A percentile compares a stretch with the other conserved stretches of the same genome.
Evolutionary conservation across 495 filamentous ascomycete species (phyloP).

Genomic region (Mytilinidion resinicola): DNA sequence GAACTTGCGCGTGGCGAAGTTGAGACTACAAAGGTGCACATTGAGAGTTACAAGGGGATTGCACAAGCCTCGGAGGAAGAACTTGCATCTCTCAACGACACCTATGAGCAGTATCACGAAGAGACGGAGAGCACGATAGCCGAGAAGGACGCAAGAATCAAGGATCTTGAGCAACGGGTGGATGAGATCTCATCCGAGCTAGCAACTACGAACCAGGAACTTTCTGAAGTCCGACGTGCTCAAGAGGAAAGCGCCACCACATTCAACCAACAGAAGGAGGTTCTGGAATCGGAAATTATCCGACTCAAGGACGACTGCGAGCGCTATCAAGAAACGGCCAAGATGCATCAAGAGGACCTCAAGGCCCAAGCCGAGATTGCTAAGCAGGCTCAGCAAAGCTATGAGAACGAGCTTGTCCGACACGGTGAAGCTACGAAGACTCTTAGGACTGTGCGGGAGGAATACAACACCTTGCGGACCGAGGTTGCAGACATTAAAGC

Average conservation of each 20-base stretch:
- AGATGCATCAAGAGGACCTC: conserved; percentile 80
- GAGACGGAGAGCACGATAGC: conserved; percentile 69
- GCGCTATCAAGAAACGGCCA: conserved; percentile 64
- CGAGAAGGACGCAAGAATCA: conserved; percentile 68
- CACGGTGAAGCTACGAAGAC: conserved; percentile 87
- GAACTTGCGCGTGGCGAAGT: conserved; percentile 70
- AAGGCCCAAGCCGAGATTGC: conserved; percentile 92
- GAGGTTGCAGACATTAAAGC: conserved; percentile 63
- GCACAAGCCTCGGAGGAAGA: conserved; percentile 85
- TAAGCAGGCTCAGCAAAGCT: conserved; percentile 85
- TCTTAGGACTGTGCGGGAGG: conserved; percentile 66
- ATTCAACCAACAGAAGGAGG: conserved; percentile 71
- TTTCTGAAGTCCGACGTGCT: conserved; percentile 67
- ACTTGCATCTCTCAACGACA: conserved; percentile 67
- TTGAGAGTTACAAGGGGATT: conserved; percentile 84
- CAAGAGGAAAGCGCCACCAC: conserved; percentile 66
- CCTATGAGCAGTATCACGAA: conserved; percentile 76
- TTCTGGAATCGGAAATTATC: conserved; percentile 66
- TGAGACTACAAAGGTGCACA: conserved; percentile 67
- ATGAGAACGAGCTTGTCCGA: conserved; percentile 87
- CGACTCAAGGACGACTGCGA: conserved; percentile 82
- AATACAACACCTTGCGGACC: conserved; percentile 74
- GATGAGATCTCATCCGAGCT: conserved; percentile 79
- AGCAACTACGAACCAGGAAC: conserved; percentile 66
- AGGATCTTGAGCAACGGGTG: conserved; percentile 70